These are phyloP conservation scores for Cercospora nicotianae DNA, from an alignment of 2,329 filamentous ascomycete genomes.

Conservation along the genomic window DNA sequence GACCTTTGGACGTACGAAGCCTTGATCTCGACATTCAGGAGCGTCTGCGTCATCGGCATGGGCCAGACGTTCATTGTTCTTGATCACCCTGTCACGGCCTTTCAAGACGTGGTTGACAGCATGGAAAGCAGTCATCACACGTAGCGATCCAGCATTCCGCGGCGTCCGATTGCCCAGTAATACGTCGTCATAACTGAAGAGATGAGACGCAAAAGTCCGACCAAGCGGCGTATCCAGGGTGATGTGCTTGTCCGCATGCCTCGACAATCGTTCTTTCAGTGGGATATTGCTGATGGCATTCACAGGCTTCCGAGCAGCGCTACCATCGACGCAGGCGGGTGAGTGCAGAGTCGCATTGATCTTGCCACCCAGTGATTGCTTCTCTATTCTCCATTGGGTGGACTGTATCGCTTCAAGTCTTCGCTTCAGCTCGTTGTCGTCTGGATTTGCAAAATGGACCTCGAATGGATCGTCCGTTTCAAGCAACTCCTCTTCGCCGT, in stretches of 20 bases:
- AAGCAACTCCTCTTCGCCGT: constrained; percentile 15
- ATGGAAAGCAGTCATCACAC: constrained; percentile 75
- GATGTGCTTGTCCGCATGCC: constrained; percentile 54
- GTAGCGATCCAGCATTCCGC: constrained; percentile 66
- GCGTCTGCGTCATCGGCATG: constrained; percentile 55
- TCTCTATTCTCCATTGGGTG: constrained; percentile 50
- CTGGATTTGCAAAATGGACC: constrained; percentile 69
- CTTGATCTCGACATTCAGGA: constrained; percentile 82
- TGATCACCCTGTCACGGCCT: constrained; percentile 86
- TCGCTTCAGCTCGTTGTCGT: constrained; percentile 60
- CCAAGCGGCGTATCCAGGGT: constrained; percentile 60
- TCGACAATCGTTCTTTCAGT: constrained; percentile 70
- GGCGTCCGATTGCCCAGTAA: constrained; percentile 72
- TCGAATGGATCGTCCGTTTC: constrained; percentile 69
- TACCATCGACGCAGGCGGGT: constrained; percentile 20
- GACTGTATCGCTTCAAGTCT: constrained; percentile 50
- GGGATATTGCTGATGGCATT: neutral
- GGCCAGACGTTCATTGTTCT: constrained; percentile 80
- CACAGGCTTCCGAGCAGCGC: constrained; percentile 4
- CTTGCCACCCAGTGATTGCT: constrained; percentile 23
- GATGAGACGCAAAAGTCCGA: constrained; percentile 64
- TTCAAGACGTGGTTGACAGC: constrained; percentile 91
- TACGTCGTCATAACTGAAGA: constrained; percentile 82
- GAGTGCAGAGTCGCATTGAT: constrained; percentile 23
- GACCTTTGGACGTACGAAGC: constrained; percentile 91